phyloP scores from a whole-genome alignment of 148 eudicot genomes.

The Euryodendron excelsum region DNA sequence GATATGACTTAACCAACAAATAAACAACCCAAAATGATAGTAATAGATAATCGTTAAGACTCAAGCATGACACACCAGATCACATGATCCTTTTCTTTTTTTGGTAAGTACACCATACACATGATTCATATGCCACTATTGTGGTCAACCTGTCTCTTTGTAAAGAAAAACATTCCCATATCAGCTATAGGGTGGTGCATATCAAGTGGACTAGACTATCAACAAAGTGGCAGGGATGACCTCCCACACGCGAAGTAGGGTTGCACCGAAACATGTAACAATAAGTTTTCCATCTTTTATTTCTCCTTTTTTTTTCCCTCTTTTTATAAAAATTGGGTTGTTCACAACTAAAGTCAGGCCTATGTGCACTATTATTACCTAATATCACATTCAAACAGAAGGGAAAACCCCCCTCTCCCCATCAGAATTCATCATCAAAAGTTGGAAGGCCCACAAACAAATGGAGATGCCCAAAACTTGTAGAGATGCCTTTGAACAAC shows the following conservation, averaged over 20 bases:
- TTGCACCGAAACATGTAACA: background rate
- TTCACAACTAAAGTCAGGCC: no score
- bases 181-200: background rate
- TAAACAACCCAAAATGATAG: background rate
- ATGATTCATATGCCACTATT: background rate
- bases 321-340: no score
- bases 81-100: no score
- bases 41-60: background rate
- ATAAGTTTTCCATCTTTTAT: background rate
- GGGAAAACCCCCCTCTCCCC: no score
- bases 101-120: no score
- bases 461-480: no score
- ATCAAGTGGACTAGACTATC: no score
- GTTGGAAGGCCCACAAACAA: no score
- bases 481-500: background rate
- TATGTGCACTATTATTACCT: no score
- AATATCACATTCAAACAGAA: no score
- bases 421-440: no score
- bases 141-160: background rate
- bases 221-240: background rate
- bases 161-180: background rate
- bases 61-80: background rate
- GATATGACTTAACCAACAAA: background rate
- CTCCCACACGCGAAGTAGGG: background rate
- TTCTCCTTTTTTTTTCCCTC: no score